Evolutionary conservation across 2,329 filamentous ascomycete genomes (phyloP).

Genomic region (Ophiostoma sp.): DNA sequence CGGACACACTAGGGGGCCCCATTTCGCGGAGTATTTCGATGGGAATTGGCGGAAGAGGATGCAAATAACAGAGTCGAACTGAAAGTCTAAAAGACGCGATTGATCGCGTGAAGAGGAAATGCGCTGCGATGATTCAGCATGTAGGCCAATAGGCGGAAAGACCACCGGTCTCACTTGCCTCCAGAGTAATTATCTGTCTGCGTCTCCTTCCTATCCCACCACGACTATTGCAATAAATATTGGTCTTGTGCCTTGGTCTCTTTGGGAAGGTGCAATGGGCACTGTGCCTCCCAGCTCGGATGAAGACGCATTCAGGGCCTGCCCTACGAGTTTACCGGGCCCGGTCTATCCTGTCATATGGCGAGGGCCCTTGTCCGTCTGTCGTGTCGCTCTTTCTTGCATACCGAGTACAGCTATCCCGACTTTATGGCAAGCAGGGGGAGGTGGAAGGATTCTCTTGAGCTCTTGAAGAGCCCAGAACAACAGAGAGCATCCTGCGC

Average conservation of each 20-base stretch:
- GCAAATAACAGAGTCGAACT: neutral
- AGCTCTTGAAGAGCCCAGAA: constrained; percentile 5
- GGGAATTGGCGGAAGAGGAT: neutral
- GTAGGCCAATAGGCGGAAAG: neutral
- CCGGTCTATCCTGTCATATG: neutral
- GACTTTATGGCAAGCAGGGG: neutral
- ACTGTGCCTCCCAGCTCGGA: neutral
- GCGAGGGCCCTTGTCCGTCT: neutral
- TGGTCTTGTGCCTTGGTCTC: constrained; percentile 1
- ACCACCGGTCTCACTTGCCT: neutral
- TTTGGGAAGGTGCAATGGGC: neutral
- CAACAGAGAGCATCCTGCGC: neutral
- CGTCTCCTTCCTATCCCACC: neutral
- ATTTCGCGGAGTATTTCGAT: neutral
- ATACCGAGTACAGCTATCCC: neutral
- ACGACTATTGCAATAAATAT: neutral
- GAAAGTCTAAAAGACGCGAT: neutral
- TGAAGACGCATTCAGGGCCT: neutral
- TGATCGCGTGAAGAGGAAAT: neutral
- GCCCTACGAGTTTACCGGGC: neutral
- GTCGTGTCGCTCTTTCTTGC: neutral
- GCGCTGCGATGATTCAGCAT: neutral
- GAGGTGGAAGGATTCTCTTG: neutral
- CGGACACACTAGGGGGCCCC: neutral
- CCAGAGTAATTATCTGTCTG: neutral